Base-by-base conservation (phyloP, 2,329 filamentous ascomycete genomes). In the Aspergillus tamarii region DNA sequence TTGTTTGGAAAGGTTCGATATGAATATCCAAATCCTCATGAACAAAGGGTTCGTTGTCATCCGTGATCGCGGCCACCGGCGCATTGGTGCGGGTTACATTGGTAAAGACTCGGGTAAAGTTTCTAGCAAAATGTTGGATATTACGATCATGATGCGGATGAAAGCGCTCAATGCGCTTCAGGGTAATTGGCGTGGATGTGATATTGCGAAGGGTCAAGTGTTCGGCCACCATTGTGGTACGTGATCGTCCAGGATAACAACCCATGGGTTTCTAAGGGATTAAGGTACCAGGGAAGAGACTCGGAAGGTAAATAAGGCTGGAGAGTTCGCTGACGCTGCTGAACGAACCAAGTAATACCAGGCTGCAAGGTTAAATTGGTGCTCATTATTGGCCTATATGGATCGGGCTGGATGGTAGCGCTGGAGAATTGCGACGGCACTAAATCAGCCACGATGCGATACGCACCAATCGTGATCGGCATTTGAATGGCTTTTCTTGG, bases 181-280 rank as follows among this genome's bases (percentile, higher is more conserved):
- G 85, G 69, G 89, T 87, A 61, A 97, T 82, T n/a, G 88, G 84
- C 56, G 86, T 89, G 62, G 87, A 83, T 52, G 92, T 94, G 68
- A 96, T 82, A 77, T 97, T 97, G 72, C 94, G 92, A 72, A 97
- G 87, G 5, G 86, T 91, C 69, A 97, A 81, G 36, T 72, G 63
- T 61, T 80, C 73, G 46, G 77, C 77, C 54, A 75, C 76, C 78
- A 81, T 70, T 54, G 52, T 64, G 28, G 58, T 32, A 23, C 10
- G 41, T 26, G 52, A 53, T 50, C n/a, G 55, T 45, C 39, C 23
- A 8, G 56, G 43, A 48, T 45, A 48, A 36, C 41, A 48, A 26
- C 32, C 56, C 56, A 59, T 34, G 32, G 9, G n/a, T 11, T 54
- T 48, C 64, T 45, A 57, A n/a, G 59, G 26, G 55, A 52, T 30